phyloP scores from a whole-genome alignment of 306 rosid species.

The Castanopsis chinensis region DNA sequence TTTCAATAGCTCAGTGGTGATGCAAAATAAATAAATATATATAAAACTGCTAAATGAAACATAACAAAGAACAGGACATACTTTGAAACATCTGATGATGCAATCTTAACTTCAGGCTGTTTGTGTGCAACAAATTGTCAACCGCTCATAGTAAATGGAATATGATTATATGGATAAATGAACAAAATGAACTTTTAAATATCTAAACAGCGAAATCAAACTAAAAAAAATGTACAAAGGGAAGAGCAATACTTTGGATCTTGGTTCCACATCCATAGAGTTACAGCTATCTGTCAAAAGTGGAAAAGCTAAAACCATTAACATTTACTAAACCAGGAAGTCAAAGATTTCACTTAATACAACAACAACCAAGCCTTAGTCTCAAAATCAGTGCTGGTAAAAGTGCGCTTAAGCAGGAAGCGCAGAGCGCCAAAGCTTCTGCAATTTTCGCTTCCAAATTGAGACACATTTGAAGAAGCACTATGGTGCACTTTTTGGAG shows the following conservation, averaged over 20 bases:
- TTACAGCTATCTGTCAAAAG: constrained; percentile 41
- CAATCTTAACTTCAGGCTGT: constrained; percentile 60
- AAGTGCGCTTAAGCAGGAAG: no score
- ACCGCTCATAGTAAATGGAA: constrained; percentile 22
- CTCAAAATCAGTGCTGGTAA: no score
- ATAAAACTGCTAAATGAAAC: constrained; percentile 28
- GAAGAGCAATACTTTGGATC: constrained; percentile 38
- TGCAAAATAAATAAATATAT: constrained; percentile 20
- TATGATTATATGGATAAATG: constrained; percentile 11
- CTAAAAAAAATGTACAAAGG: constrained; percentile 21
- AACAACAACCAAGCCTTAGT: no score
- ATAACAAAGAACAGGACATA: constrained; percentile 49
- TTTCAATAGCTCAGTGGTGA: constrained; percentile 33
- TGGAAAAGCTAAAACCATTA: constrained; percentile 10
- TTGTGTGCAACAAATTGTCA: constrained; percentile 32
- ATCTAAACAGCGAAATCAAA: constrained; percentile 1
- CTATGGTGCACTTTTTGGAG: no score
- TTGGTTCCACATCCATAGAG: constrained; percentile 25
- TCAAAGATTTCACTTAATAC: not conserved
- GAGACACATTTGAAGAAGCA: no score
- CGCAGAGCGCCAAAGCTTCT: no score
- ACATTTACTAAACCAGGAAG: constrained; percentile 15
- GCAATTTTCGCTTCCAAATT: no score
- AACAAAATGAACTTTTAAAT: constrained; percentile 18
- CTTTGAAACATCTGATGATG: constrained; percentile 78